These are phyloP conservation scores for Paraphaeosphaeria sporulosa DNA, from an alignment of 2,329 filamentous ascomycete species.

Conservation along the genomic window DNA sequence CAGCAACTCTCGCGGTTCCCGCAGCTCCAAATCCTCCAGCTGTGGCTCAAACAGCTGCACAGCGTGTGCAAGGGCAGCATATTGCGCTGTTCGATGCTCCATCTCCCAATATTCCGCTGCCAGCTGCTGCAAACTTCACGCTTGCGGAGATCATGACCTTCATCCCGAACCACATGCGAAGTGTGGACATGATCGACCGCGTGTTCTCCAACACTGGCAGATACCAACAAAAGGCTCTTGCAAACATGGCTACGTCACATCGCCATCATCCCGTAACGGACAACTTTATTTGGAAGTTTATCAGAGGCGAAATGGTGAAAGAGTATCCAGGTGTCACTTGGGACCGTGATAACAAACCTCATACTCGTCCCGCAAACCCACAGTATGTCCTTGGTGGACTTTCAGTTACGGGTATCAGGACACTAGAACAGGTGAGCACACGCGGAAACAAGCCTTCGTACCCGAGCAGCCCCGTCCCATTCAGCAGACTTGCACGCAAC, in stretches of 20 bases:
- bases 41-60: not conserved
- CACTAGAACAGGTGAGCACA: not conserved
- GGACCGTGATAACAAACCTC: not conserved
- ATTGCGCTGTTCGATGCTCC: not conserved
- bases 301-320: not conserved
- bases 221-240: not conserved
- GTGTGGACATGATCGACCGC: not conserved
- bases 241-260: not conserved
- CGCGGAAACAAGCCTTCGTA: not conserved
- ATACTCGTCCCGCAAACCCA: not conserved
- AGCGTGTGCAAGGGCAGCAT: not conserved
- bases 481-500: constrained; percentile 24
- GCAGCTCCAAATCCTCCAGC: not conserved
- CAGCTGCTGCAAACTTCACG: not conserved
- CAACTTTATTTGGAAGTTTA: not conserved
- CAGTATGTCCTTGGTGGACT: not conserved
- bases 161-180: not conserved
- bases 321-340: not conserved
- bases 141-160: not conserved
- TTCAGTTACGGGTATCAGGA: not conserved
- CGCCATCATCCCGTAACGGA: not conserved
- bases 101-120: not conserved
- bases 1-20: not conserved
- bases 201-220: not conserved
- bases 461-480: constrained; percentile 14